Evolutionary conservation across 495 filamentous ascomycete species (phyloP).

Genomic region (Viridothelium virens): DNA sequence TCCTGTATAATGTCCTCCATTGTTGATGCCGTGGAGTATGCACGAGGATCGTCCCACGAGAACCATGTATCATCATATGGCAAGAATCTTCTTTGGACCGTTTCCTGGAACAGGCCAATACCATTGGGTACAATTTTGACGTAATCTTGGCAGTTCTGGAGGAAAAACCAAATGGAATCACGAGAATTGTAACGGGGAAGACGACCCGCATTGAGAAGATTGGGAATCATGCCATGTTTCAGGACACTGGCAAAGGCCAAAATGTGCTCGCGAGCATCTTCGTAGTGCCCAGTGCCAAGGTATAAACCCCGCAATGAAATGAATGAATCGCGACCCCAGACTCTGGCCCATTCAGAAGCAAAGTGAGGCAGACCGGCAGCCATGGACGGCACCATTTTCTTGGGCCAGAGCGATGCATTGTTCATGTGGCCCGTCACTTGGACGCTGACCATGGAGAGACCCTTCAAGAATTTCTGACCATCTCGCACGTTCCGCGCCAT

Average conservation of each 20-base stretch:
- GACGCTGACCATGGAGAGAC: slow-evolving; percentile 77
- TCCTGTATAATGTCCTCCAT: slow-evolving; percentile 89
- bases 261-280: slow-evolving; percentile 87
- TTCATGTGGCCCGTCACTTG: slow-evolving; percentile 84
- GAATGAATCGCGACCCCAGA: slow-evolving; percentile 96
- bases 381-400: slow-evolving; percentile 72
- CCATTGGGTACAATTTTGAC: slow-evolving; percentile 75
- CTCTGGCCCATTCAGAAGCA: slow-evolving; percentile 84
- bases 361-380: slow-evolving; percentile 96
- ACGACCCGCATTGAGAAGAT: slow-evolving; percentile 77
- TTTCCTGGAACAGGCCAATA: slow-evolving; percentile 61
- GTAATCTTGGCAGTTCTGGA: slow-evolving; percentile 93
- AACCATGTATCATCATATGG: slow-evolving; percentile 97
- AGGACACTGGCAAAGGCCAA: slow-evolving; percentile 91
- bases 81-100: slow-evolving; percentile 77
- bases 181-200: slow-evolving; percentile 93
- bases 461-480: slow-evolving; percentile 78
- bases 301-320: slow-evolving; percentile 88
- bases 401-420: slow-evolving; percentile 82
- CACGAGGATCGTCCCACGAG: slow-evolving; percentile 63
- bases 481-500: slow-evolving; percentile 67
- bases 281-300: slow-evolving; percentile 78
- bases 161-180: slow-evolving; percentile 95
- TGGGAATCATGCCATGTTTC: slow-evolving; percentile 98
- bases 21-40: slow-evolving; percentile 74